Conservation (phyloP, 805 yeast species). For the Starmerella khaoyaiensis region DNA sequence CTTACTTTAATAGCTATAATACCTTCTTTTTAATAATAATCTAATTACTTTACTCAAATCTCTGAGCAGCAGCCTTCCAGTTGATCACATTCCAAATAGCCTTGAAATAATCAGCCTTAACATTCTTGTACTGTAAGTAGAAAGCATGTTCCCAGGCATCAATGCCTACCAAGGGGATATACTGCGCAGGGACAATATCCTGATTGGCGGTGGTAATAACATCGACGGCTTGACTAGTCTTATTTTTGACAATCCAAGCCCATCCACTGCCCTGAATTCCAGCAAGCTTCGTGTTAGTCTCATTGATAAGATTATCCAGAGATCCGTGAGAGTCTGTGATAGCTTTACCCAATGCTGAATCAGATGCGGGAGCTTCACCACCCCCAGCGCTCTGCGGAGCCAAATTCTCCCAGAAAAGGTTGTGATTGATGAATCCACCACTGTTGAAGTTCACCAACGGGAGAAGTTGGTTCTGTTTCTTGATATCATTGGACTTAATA, state of each 20-base stretch:
- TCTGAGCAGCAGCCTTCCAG: slow-evolving; percentile 80
- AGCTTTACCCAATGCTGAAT: slow-evolving; percentile 46
- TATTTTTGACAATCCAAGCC: slow-evolving; percentile 82
- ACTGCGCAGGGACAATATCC: slow-evolving; percentile 63
- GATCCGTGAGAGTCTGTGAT: slow-evolving; percentile 56
- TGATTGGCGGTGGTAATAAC: slow-evolving; percentile 75
- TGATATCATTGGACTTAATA: slow-evolving; percentile 42
- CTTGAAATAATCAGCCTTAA: slow-evolving; percentile 81
- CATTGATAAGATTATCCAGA: slow-evolving; percentile 49
- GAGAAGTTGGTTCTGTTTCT: slow-evolving; percentile 46
- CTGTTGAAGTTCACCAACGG: slow-evolving; percentile 79
- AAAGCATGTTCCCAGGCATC: slow-evolving; percentile 98
- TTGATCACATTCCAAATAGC: slow-evolving; percentile 90
- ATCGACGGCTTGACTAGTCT: slow-evolving; percentile 54
- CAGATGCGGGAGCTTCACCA: slow-evolving; percentile 47
- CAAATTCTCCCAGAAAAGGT: slow-evolving; percentile 75
- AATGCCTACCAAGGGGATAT: slow-evolving; percentile 69
- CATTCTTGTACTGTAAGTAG: slow-evolving; percentile 85
- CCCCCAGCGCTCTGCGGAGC: slow-evolving; percentile 68
- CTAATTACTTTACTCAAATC: slow-evolving; percentile 29
- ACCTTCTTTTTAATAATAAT: no score
- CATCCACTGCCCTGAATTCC: slow-evolving; percentile 93
- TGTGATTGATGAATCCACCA: slow-evolving; percentile 82
- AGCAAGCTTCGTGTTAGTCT: slow-evolving; percentile 60
- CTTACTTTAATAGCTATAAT: slow-evolving; percentile 4